Percentiles rank a stretch among this genome's conserved stretches.
These are phyloP conservation scores for Mortierella sp. DNA, from an alignment of 371 early-diverging fungal species.

Conservation along the genomic window DNA sequence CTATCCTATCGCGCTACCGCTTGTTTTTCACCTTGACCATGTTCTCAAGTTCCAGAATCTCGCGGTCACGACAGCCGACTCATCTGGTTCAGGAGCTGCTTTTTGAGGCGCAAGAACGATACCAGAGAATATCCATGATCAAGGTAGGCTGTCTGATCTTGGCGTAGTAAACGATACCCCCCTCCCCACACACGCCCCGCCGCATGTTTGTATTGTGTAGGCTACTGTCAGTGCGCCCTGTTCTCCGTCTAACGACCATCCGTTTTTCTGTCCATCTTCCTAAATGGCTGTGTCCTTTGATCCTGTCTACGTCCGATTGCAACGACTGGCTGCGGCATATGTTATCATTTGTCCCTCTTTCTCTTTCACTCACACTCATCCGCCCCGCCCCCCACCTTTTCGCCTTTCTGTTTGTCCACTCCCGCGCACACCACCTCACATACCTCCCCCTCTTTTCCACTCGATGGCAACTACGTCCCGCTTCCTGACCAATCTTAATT, in stretches of 20 bases:
- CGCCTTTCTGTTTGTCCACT: too few relatives aligned
- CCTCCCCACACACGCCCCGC: too few relatives aligned
- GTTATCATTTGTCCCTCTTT: not conserved
- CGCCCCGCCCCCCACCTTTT: not conserved
- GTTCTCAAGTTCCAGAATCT: constrained; percentile 28
- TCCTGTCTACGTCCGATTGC: too few relatives aligned
- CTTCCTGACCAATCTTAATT: too few relatives aligned
- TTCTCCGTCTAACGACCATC: too few relatives aligned
- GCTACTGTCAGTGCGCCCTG: too few relatives aligned
- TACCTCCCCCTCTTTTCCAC: constrained; percentile 2
- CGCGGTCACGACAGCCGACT: constrained; percentile 27
- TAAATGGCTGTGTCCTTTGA: too few relatives aligned
- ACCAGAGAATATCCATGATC: constrained; percentile 16
- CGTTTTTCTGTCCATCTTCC: too few relatives aligned
- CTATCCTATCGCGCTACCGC: constrained; percentile 40
- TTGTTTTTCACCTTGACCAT: constrained; percentile 42
- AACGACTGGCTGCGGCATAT: too few relatives aligned
- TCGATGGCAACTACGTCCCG: not conserved
- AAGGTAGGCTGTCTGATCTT: constrained; percentile 11
- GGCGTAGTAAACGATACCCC: too few relatives aligned
- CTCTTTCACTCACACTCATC: not conserved
- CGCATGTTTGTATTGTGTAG: too few relatives aligned
- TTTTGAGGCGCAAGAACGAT: constrained; percentile 25
- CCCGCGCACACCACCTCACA: not conserved
- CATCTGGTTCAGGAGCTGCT: constrained; percentile 31